Base-by-base conservation (phyloP, 192 early-diverging fungal genomes). In the Cladochytrium replicatum region DNA sequence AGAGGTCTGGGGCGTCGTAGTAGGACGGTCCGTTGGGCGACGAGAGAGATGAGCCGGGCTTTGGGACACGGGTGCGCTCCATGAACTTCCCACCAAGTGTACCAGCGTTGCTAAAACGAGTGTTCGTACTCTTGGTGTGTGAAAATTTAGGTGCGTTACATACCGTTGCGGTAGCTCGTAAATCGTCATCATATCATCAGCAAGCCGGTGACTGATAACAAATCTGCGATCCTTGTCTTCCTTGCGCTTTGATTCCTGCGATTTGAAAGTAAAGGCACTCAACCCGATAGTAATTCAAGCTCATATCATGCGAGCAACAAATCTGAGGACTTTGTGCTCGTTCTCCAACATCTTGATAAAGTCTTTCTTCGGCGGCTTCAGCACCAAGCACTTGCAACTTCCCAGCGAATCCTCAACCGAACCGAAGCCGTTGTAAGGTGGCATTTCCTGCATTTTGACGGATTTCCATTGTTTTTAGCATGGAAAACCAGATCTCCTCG, bases 321-420 rank as follows among this genome's bases (percentile, higher is more conserved):
- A 81, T 37, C 78, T 45, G 19, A 81, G 46, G 23, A 76, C 70
- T 37, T 74, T 77, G 48, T 77, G 67, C 49, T 80, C 76, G 52
- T 79, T 79, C 43, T 80, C 78, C 15, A 80, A 54, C 71, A 81
- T 73, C 40, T 79, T 80, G 51, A 77, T 75, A 31, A 80, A 76
- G 46, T 80, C 75, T 46, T 80, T 80, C 57, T 80, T 79, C 24
- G 75, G 75, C 32, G 78, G 72, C 48, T 80, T 67, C 8, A 80
- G 60, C 2, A 80, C 78, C 15, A 80, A 52, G 55, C 76, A 70
- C 53, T 71, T 69, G 61, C 69, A 71, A 11, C 62, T 67, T 2
- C 67, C 71, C 29, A 79, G 55, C 22, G 75, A 78, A 51, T 80
- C 78, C 43, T 80, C 78, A 7, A 78, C 73, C 4, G 67, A 61